phyloP scores from a whole-genome alignment of 2,329 filamentous ascomycete genomes.

The Claviceps sp. region DNA sequence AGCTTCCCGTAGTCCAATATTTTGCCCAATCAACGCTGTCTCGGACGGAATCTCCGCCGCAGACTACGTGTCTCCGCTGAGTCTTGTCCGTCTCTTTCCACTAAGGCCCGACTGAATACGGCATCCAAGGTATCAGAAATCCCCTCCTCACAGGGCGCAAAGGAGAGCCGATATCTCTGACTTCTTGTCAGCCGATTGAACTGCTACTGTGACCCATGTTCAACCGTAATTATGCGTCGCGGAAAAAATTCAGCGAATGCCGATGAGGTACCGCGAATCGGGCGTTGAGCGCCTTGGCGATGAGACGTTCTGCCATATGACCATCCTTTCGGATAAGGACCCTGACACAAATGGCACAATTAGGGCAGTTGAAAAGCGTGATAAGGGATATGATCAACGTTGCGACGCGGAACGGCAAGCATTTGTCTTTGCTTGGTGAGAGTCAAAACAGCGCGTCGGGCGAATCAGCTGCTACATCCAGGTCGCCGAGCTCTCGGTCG shows the following conservation, averaged over 20 bases:
- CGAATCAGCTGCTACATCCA: neutral
- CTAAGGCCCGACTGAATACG: neutral
- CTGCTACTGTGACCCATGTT: neutral
- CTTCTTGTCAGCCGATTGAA: neutral
- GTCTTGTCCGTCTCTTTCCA: neutral
- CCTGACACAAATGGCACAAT: neutral
- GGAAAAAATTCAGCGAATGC: neutral
- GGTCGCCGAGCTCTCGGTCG: neutral
- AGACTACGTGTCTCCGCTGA: neutral
- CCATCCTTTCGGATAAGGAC: neutral
- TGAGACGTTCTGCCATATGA: neutral
- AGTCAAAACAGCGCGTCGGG: neutral
- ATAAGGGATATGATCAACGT: neutral
- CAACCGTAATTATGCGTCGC: neutral
- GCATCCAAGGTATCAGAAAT: neutral
- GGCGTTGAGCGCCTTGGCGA: neutral
- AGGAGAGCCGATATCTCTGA: neutral
- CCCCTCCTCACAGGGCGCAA: neutral
- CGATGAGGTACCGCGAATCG: neutral
- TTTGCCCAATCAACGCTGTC: too few relatives aligned
- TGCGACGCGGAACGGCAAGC: neutral
- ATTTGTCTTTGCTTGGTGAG: neutral
- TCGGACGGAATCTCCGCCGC: neutral
- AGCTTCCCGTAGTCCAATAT: too few relatives aligned
- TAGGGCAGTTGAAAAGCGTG: neutral